Evolutionary conservation across 129 eudicot genomes (phyloP).

Genomic region (Ambrosia artemisiifolia): DNA sequence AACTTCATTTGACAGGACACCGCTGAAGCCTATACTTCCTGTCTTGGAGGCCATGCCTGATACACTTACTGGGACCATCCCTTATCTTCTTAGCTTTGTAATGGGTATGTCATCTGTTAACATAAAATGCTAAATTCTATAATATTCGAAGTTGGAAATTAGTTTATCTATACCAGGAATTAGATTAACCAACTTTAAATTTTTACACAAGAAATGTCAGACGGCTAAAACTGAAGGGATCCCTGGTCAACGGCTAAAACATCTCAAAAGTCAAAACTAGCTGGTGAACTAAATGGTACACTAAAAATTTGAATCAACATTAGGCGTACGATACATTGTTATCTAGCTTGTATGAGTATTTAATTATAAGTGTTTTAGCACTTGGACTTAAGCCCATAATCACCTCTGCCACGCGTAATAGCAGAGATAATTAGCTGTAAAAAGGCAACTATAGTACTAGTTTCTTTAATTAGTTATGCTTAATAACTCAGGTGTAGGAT

Average conservation of each 20-base stretch:
- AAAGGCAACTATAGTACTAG: neutral
- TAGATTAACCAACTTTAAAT: neutral
- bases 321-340: neutral
- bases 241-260: neutral
- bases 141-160: neutral
- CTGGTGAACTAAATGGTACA: neutral
- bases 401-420: neutral
- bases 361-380: neutral
- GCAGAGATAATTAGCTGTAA: neutral
- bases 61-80: constrained; percentile 65
- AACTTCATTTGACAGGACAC: constrained; percentile 91
- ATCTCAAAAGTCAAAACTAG: neutral
- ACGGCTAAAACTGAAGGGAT: neutral
- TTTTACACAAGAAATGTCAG: neutral
- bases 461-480: neutral
- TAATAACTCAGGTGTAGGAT: neutral
- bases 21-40: constrained; percentile 79
- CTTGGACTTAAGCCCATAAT: neutral
- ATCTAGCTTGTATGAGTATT: neutral
- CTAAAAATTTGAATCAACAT: neutral
- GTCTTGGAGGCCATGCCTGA: constrained; percentile 71
- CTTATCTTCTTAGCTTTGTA: constrained; percentile 82
- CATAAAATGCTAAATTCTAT: constrained; percentile 7
- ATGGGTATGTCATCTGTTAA: constrained; percentile 62
- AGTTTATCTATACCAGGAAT: neutral